A percentile compares a stretch with the other conserved stretches of the same genome.
phyloP scores from a whole-genome alignment of 306 rosid genomes.

The Phaseolus lunatus region DNA sequence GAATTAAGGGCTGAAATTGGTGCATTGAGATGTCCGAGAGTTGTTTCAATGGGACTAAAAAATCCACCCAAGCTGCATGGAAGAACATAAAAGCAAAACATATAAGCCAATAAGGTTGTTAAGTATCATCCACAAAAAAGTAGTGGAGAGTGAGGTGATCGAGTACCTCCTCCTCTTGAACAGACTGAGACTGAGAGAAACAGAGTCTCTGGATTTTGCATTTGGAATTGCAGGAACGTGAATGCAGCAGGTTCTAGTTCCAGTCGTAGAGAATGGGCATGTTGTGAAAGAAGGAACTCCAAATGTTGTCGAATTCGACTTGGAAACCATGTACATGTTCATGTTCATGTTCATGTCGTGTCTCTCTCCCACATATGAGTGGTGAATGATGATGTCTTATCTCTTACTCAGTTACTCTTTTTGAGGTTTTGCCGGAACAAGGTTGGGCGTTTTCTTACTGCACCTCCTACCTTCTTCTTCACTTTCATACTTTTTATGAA shows the following conservation, averaged over 20 bases:
- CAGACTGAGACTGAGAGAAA: slow-evolving; percentile 24
- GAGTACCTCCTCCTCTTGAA: slow-evolving; percentile 18
- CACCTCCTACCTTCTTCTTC: too few relatives aligned
- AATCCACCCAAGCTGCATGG: slow-evolving; percentile 29
- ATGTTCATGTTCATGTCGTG: not conserved
- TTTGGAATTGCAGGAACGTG: slow-evolving; percentile 29
- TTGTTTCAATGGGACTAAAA: slow-evolving; percentile 12
- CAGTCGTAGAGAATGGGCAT: not conserved
- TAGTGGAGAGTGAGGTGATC: not conserved
- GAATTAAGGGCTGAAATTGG: slow-evolving; percentile 47
- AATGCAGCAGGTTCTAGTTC: slow-evolving; percentile 6
- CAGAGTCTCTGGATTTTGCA: slow-evolving; percentile 19
- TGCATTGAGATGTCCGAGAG: slow-evolving; percentile 27
- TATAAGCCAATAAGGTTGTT: not conserved
- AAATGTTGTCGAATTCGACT: slow-evolving; percentile 28
- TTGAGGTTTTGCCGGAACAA: not conserved
- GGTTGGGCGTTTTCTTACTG: too few relatives aligned
- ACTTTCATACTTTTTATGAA: too few relatives aligned
- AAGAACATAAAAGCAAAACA: slow-evolving; percentile 1
- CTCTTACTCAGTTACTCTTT: slow-evolving; percentile 3
- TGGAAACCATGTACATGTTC: slow-evolving; percentile 26
- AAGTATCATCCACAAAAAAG: not conserved
- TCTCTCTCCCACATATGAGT: not conserved
- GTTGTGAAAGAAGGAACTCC: slow-evolving; percentile 41
- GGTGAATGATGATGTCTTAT: slow-evolving; percentile 26